Base-by-base conservation (phyloP, 2,329 filamentous ascomycete genomes). In the Penicillium sp. region DNA sequence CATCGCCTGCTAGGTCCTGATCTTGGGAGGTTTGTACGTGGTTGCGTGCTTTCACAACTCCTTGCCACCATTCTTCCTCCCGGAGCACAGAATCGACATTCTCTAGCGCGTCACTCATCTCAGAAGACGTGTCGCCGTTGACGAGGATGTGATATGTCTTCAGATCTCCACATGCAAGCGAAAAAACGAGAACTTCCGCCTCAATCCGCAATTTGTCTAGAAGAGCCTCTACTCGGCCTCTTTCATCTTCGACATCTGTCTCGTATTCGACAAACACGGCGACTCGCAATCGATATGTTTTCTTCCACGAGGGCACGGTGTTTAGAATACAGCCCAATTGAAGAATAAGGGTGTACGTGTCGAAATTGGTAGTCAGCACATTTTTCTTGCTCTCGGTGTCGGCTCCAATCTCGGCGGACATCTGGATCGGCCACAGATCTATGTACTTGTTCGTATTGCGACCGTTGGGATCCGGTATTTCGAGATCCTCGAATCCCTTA, bases 251-350 rank as follows among this genome's bases (percentile, higher is more conserved):
- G 0, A 95, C 84, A 58, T 95, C 89, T 24, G 78, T 82, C 65
- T 93, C 88, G 58, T 95, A 95, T 63, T 95, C 89, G 18, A 95
- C 89, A 66, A 95, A 95, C 0, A 95, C 89, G 46, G 87, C 81
- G 3, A 95, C 87, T 33, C 89, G 83, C 6, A 95, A 71, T 35
- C 75, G 78, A 66, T 88, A 93, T 0, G 78, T 79, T 45, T 81
- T 82, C 60, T 86, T 88, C 88, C 89, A 95, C 0, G 85, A 82
- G 2, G 86, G 85, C 0, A 93, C 88, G 1, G 87, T 93, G 55
- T 86, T 82, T 1, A 95, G 70, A 50, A 95, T 95, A 59, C 88
- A 92, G 0, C 90, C 89, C 8, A 95, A 77, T 60, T 95, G 89
- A 3, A 95, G 75, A 51, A 95, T 93, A n/a, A 95, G 75, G 0